These are phyloP conservation scores for Dothistroma pini DNA, from an alignment of 2,329 filamentous ascomycete genomes.

Conservation along the genomic window DNA sequence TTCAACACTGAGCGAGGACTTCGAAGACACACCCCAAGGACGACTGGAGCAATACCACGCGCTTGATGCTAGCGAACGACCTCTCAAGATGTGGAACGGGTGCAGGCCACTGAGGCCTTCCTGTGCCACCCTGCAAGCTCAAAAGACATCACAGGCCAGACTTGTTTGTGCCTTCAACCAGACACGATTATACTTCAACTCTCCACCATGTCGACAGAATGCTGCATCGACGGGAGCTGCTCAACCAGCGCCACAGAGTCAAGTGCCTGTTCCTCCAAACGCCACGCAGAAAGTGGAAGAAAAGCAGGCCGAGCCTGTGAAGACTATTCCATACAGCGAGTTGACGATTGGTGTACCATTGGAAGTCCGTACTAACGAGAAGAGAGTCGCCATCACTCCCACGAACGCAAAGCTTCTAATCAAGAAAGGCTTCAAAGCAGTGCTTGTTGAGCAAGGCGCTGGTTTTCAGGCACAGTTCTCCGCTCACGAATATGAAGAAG, in stretches of 20 bases:
- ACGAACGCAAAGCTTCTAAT: conserved; percentile 76
- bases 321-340: conserved; percentile 58
- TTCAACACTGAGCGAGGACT: not conserved
- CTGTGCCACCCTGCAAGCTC: conserved; percentile 5
- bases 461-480: conserved; percentile 72
- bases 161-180: conserved; percentile 13
- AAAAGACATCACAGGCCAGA: conserved; percentile 8
- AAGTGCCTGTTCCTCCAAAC: conserved; percentile 7
- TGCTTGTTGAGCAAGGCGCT: conserved; percentile 78
- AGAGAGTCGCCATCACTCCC: conserved; percentile 79
- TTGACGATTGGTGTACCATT: conserved; percentile 75
- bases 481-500: conserved; percentile 71
- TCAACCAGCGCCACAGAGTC: conserved; percentile 10
- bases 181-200: conserved; percentile 22
- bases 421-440: conserved; percentile 77
- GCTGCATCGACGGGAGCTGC: conserved; percentile 11
- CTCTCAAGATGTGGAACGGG: conserved; percentile 31
- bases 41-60: not conserved
- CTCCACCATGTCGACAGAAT: conserved; percentile 19
- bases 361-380: conserved; percentile 74
- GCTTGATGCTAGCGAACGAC: conserved; percentile 23
- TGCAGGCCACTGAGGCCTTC: conserved; percentile 30
- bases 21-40: not conserved
- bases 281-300: conserved; percentile 4
- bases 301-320: conserved; percentile 21